These are phyloP conservation scores for Helicostylum pulchrum DNA, from an alignment of 192 early-diverging fungal species.

Conservation along the genomic window DNA sequence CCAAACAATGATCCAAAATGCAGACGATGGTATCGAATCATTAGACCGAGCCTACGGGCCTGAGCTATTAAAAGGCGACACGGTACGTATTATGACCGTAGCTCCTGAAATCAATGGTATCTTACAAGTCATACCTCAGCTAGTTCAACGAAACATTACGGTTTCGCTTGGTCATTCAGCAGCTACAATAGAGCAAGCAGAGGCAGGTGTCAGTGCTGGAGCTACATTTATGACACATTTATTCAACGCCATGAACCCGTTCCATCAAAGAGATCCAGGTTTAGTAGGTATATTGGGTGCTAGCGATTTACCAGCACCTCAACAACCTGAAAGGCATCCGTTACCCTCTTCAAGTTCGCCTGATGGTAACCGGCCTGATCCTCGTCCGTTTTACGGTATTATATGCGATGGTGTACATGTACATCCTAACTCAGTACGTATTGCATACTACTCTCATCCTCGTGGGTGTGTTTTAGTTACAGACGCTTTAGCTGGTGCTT, in stretches of 20 bases:
- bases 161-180: constrained; percentile 71
- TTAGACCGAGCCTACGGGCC: constrained; percentile 74
- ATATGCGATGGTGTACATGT: constrained; percentile 86
- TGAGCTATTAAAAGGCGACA: constrained; percentile 37
- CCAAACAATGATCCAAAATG: constrained; percentile 41
- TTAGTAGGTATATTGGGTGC: constrained; percentile 72
- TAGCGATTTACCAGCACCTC: constrained; percentile 33
- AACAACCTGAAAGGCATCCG: constrained; percentile 20
- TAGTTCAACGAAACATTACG: constrained; percentile 61
- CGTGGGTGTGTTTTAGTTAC: constrained; percentile 75
- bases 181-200: constrained; percentile 64
- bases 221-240: constrained; percentile 77
- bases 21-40: constrained; percentile 58
- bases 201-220: constrained; percentile 56
- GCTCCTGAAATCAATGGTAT: constrained; percentile 79
- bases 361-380: constrained; percentile 35
- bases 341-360: constrained; percentile 30
- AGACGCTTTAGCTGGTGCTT: constrained; percentile 77
- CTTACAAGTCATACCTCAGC: constrained; percentile 58
- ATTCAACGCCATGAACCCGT: constrained; percentile 80
- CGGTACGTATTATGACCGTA: constrained; percentile 70
- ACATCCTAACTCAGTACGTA: constrained; percentile 76
- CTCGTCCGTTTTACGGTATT: constrained; percentile 79
- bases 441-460: constrained; percentile 82
- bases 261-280: constrained; percentile 86